Evolutionary conservation across 352 stramenopile species (phyloP).

Genomic region (Globisporangium yorkense): DNA sequence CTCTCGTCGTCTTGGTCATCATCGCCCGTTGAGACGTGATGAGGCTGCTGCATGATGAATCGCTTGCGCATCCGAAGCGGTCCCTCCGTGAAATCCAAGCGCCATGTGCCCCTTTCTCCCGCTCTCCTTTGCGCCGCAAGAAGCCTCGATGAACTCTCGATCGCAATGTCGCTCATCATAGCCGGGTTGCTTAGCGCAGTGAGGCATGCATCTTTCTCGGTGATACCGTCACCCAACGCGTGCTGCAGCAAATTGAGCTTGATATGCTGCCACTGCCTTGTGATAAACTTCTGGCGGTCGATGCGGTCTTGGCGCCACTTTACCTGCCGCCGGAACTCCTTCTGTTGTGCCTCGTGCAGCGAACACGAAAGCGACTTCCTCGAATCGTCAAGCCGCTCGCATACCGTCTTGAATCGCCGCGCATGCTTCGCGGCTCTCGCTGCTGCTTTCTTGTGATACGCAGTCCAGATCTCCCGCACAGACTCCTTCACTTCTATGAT

Average conservation of each 20-base stretch:
- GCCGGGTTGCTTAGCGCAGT: slow-evolving; percentile 2
- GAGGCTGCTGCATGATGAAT: slow-evolving; percentile 13
- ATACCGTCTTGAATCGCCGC: slow-evolving; percentile 32
- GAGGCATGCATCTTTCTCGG: slow-evolving; percentile 2
- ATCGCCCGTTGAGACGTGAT: not conserved
- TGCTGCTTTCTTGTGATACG: slow-evolving; percentile 32
- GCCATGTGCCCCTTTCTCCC: slow-evolving; percentile 11
- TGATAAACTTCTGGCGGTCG: slow-evolving; percentile 60
- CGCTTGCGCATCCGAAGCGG: slow-evolving; percentile 63
- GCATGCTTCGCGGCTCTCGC: slow-evolving; percentile 30
- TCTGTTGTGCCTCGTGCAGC: slow-evolving; percentile 35
- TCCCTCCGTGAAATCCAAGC: slow-evolving; percentile 64
- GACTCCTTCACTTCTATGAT: slow-evolving; percentile 47
- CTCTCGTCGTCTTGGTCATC: not conserved
- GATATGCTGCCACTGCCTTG: slow-evolving; percentile 44
- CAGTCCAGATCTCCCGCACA: slow-evolving; percentile 44
- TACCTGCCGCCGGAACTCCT: slow-evolving; percentile 46
- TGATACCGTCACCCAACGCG: slow-evolving; percentile 9
- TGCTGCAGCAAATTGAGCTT: slow-evolving; percentile 25
- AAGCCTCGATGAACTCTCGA: not conserved
- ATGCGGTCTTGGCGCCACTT: slow-evolving; percentile 66
- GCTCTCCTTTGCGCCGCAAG: not conserved
- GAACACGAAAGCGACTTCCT: slow-evolving; percentile 32
- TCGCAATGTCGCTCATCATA: slow-evolving; percentile 5
- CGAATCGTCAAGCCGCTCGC: slow-evolving; percentile 32